Percentiles rank a stretch among this genome's conserved stretches.
These are phyloP conservation scores for Phytophthora syringae DNA, from an alignment of 352 stramenopile genomes.

Conservation along the genomic window DNA sequence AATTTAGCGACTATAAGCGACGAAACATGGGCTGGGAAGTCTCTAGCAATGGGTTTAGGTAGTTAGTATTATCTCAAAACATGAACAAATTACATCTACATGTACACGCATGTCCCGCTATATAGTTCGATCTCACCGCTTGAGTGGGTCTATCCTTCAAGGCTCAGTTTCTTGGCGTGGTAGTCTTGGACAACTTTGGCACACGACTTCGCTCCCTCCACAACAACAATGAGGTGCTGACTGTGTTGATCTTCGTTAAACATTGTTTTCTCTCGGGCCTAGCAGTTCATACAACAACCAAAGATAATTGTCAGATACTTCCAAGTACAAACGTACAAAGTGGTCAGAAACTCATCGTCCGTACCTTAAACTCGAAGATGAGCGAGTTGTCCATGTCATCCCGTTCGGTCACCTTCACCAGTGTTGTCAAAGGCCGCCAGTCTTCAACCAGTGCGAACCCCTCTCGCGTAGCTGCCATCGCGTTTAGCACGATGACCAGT, in stretches of 20 bases:
- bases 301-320: constrained; percentile 1
- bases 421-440: constrained; percentile 52
- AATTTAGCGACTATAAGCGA: not conserved
- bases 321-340: not conserved
- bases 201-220: constrained; percentile 32
- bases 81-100: constrained; percentile 21
- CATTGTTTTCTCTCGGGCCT: constrained; percentile 4
- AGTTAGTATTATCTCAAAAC: constrained; percentile 30
- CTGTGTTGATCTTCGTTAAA: constrained; percentile 4
- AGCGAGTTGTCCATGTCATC: constrained; percentile 68
- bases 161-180: constrained; percentile 7
- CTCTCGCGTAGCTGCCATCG: constrained; percentile 48
- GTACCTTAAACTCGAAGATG: constrained; percentile 82
- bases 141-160: constrained; percentile 11
- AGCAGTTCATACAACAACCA: constrained; percentile 3
- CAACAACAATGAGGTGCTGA: constrained; percentile 31
- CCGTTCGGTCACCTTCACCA: constrained; percentile 64
- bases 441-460: constrained; percentile 69
- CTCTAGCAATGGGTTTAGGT: constrained; percentile 30
- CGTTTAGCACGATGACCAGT: constrained; percentile 53
- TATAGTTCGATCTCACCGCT: constrained; percentile 5
- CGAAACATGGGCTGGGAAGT: not conserved
- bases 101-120: constrained; percentile 2
- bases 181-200: constrained; percentile 35
- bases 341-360: not conserved